Evolutionary conservation across 31 red algal species (phyloP), one percentile per base, ranked within the genome.

Genomic region (Endocladia muricata): DNA sequence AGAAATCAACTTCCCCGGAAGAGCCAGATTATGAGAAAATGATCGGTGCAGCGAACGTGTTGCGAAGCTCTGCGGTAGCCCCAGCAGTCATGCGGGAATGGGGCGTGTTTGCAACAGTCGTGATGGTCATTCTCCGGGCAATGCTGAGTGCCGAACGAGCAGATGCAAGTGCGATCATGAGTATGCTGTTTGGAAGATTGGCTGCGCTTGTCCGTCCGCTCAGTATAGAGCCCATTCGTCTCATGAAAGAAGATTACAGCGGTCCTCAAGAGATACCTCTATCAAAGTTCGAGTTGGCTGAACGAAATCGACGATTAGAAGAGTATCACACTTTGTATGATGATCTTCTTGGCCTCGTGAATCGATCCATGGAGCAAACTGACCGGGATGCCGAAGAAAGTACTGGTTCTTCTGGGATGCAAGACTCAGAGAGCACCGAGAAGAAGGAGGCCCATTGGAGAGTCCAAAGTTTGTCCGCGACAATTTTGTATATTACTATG

Each of bases 71-170:
- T 35, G 82, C 87, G 11, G 54, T 61, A 31, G 51, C 86, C 0
- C 93, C 86, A 0, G 42, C 81, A 21, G 74, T 90, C 17, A 95
- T 90, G 85, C 62, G 85, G 21, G 86, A 90, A 41, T 86, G 85
- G 80, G 26, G 41, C 21, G 34, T 95, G 2, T 91, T 90, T 79
- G 21, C 76, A 4, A 34, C 66, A 4, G 54, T 89, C 8, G 58
- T 85, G 38, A 49, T 49, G 17, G 80, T 56, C 25, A 41, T 87
- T n/a, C 76, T 89, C 37, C 63, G 75, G 32, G 85, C 85, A 15
- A 77, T 90, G 79, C 35, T 85, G 13, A 79, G 48, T 22, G 82
- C 93, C 2, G 93, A 95, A 71, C 73, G 93, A 32, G 54, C 81
- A 6, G 93, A 95, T 57, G 93, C 85, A 33, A 81, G 66, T 8